A percentile compares a stretch with the other conserved stretches of the same genome.
phyloP scores from a whole-genome alignment of 164 flowering plant genomes.

The Euptelea pleiosperma region DNA sequence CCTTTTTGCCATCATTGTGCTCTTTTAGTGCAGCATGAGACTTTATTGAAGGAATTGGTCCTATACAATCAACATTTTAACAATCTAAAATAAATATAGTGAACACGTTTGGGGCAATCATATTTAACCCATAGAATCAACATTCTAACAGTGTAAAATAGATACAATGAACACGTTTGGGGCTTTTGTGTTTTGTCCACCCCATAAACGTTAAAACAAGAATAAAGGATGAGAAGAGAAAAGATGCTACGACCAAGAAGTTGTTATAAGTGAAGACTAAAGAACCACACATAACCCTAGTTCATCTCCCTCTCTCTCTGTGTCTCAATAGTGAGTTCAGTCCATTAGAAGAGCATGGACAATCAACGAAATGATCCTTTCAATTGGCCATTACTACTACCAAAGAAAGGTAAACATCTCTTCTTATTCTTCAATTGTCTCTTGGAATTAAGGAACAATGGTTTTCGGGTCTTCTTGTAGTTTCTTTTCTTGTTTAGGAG shows the following conservation, averaged over 20 bases:
- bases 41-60: no score
- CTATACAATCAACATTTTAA: no score
- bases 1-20: no score
- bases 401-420: conserved; percentile 59
- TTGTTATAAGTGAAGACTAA: conserved; percentile 9
- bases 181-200: conserved; percentile 21
- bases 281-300: neutral
- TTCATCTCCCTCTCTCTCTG: neutral
- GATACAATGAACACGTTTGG: no score
- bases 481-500: no score
- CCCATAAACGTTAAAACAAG: conserved; percentile 1
- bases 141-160: no score
- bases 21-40: no score
- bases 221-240: neutral
- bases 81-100: no score
- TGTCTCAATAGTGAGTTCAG: no score
- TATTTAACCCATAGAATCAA: no score
- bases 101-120: no score
- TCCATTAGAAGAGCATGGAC: conserved; percentile 44
- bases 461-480: no score
- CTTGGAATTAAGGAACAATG: conserved; percentile 1
- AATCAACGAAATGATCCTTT: conserved; percentile 42
- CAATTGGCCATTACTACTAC: conserved; percentile 47
- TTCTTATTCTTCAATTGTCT: neutral
- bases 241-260: neutral